Evolutionary conservation across 768 basidiomycete species (phyloP), one percentile per base, ranked within the genome.

Genomic region (Tylopilus subfusipes): DNA sequence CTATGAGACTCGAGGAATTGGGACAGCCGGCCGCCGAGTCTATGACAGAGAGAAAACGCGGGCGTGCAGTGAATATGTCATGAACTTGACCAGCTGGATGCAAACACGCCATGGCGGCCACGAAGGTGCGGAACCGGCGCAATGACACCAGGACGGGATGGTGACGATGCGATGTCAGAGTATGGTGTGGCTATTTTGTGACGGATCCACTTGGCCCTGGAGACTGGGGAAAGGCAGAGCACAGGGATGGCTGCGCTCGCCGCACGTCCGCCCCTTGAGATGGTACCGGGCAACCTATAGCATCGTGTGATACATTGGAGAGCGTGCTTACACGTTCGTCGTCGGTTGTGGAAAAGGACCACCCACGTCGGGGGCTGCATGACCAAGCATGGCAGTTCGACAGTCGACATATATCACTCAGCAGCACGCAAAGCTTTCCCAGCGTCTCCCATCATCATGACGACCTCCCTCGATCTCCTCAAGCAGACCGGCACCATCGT

Each of bases 401-500:
- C 30, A 10, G 34, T 19, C 39, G 48, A 48, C 48, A 55, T 62
- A 60, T 56, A 64, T 61, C 58, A 58, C 55, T 50, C 58, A 53
- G 44, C 60, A 42, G 5, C 42, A 22, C 11, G 48, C 49, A n/a
- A 48, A 6, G 12, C 25, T 50, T 21, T 25, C 27, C n/a, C 44
- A 42, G 2, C 56, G n/a, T 48, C 63, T 36, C 74, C 72, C 74
- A 80, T 63, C 75, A 90, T 90, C 38, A 38, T 38, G 89, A 78
- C 87, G 58, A 90, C 79, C 66, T 88, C 90, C 44, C 85, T 92
- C 63, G 90, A 91, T 67, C 75, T 72, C 56, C 89, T 96, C 70
- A 96, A 96, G 70, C 82, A 87, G 63, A 89, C 90, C 65, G 96
- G 94, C 66, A 98, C 96, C 68, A 83, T 90, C 72, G 95, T 98